phyloP scores from a whole-genome alignment of 345 rosid genomes.

The Linum usitatissimum region DNA sequence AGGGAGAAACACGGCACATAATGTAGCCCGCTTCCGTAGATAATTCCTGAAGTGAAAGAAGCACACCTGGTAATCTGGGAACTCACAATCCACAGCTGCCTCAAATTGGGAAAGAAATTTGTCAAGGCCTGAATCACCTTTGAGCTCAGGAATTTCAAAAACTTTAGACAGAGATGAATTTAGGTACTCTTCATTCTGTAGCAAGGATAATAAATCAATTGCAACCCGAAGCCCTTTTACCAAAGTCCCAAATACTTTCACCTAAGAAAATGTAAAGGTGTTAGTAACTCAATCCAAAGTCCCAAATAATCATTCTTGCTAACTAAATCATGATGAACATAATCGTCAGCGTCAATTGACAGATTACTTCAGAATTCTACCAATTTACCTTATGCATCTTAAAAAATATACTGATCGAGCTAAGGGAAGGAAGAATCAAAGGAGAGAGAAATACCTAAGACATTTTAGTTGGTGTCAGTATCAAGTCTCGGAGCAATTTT shows the following conservation, averaged over 20 bases:
- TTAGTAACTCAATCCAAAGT: not conserved
- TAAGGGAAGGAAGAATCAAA: too few species aligned
- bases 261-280: constrained; percentile 30
- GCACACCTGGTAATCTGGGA: constrained; percentile 82
- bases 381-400: too few species aligned
- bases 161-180: constrained; percentile 31
- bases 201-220: constrained; percentile 49
- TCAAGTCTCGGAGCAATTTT: too few species aligned
- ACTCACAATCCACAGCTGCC: constrained; percentile 89
- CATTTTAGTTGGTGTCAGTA: too few species aligned
- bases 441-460: too few species aligned
- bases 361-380: not conserved
- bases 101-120: constrained; percentile 65
- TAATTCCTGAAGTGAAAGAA: constrained; percentile 8
- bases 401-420: too few species aligned
- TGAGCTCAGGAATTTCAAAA: constrained; percentile 46
- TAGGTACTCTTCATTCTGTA: constrained; percentile 44
- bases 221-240: constrained; percentile 79
- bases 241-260: constrained; percentile 66
- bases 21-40: not conserved
- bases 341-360: not conserved
- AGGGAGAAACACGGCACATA: not conserved
- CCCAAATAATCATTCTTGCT: not conserved
- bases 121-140: constrained; percentile 47
- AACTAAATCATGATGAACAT: not conserved